Base-by-base conservation (phyloP, 148 eudicot species). In the Persicaria maculosa region DNA sequence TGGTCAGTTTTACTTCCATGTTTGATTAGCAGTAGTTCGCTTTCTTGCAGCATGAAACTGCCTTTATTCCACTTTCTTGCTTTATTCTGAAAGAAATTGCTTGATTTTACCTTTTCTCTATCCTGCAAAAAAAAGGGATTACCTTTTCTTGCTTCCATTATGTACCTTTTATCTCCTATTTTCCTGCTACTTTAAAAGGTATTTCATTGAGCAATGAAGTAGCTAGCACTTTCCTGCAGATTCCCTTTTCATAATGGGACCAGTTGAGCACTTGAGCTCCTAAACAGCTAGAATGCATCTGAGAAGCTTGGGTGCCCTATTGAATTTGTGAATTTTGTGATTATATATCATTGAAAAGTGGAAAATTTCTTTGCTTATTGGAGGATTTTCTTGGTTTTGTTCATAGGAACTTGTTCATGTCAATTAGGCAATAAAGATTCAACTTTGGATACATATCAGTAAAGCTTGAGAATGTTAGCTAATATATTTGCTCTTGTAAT, bases 1-100 rank as follows among this genome's bases (percentile, higher is more conserved):
- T 79, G 98, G 98, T 93, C 81, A 75, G 71, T 9, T 4, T 14
- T 54, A n/a, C 58, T 54, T 54, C 58, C 58, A 31, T 31, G 40
- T 15, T 54, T 54, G 58, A 17, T 54, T 57, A 17, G 17, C 20
- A 57, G 62, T 19, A 19, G 7, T 25, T 16, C 8, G 58, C 7
- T 57, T 57, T 19, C 19, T 17, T 55, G 61, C 61, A 50, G 17
- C 16, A 50, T 50, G 55, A 50, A 50, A 50, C 14, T 50, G 55
- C 9, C 12, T 48, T 48, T 48, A 10, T 10, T 0, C 6, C 16
- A 17, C n/a, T 54, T 54, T 54, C 58, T 50, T 50, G 54, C 54
- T 50, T 15, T 53, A 53, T 12, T 4, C 15, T 4, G 7, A 1
- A 53, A 15, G n/a, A 53, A 53, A n/a, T 1, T 31, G 40, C 40